Percentiles rank a stretch among this genome's conserved stretches.
Conservation (phyloP, 2,329 filamentous ascomycete genomes). For the Chaetomium strumarium region DNA sequence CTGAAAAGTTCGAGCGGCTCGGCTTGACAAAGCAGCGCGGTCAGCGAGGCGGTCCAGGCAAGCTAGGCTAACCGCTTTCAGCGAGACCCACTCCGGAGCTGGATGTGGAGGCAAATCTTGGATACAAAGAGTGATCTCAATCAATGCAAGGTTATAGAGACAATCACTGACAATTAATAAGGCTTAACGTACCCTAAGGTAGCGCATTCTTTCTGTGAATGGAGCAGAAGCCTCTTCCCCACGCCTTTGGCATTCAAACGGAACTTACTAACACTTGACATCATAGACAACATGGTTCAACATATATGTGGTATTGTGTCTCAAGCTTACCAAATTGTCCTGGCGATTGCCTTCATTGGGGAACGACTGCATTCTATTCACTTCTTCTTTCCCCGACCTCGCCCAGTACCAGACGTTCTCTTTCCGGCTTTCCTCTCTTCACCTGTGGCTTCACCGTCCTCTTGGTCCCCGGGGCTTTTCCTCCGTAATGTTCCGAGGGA, state of each 20-base stretch:
- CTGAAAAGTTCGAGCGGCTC: conserved; percentile 25
- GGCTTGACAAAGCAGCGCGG: conserved; percentile 17
- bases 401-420: conserved; percentile 34
- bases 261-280: too few relatives aligned
- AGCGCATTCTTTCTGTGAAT: too few relatives aligned
- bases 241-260: too few relatives aligned
- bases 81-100: conserved; percentile 15
- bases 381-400: conserved; percentile 39
- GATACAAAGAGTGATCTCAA: not conserved
- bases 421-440: conserved; percentile 37
- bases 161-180: too few relatives aligned
- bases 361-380: conserved; percentile 8
- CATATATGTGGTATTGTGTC: too few relatives aligned
- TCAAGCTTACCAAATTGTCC: too few relatives aligned
- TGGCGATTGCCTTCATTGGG: too few relatives aligned
- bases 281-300: too few relatives aligned
- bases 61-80: conserved; percentile 14
- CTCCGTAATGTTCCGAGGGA: conserved; percentile 78
- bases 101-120: not conserved
- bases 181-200: too few relatives aligned
- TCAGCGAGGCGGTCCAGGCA: conserved; percentile 10
- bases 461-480: conserved; percentile 71
- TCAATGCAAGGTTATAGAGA: too few relatives aligned
- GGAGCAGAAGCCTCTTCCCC: too few relatives aligned
- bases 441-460: conserved; percentile 52